Conservation (phyloP, 179 eudicot species). For the Silene noctiflora region DNA sequence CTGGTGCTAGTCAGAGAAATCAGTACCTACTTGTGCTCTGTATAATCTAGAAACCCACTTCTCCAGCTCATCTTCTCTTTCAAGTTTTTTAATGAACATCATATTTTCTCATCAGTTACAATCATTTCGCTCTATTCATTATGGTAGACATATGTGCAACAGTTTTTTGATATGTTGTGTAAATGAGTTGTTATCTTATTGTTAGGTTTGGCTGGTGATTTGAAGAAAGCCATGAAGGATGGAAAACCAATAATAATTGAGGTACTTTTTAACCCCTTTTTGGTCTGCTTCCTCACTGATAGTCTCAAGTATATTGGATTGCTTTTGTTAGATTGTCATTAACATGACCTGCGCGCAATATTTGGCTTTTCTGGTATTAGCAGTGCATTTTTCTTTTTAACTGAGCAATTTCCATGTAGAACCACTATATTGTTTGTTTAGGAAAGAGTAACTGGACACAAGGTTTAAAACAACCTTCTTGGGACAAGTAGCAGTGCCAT, state of each 20-base stretch:
- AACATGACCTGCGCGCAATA: not conserved
- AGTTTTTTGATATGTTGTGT: not conserved
- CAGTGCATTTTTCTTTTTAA: not conserved
- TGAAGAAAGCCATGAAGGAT: constrained; percentile 99
- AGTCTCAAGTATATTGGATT: not conserved
- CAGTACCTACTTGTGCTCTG: not conserved
- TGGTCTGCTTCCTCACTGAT: not conserved
- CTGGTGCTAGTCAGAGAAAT: constrained; percentile 7
- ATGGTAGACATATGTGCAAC: not conserved
- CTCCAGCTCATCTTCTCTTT: not conserved
- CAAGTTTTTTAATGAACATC: not conserved
- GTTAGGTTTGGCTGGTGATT: constrained; percentile 93
- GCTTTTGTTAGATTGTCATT: not conserved
- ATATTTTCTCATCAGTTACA: not conserved
- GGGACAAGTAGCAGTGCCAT: not conserved
- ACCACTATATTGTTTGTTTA: not conserved
- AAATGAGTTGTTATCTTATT: constrained; percentile 1
- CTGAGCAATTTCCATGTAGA: not conserved
- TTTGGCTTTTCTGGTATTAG: not conserved
- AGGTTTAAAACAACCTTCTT: not conserved
- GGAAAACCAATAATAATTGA: constrained; percentile 98
- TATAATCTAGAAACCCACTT: not conserved
- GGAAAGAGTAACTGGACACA: not conserved
- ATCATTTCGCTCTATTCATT: not conserved
- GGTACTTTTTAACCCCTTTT: constrained; percentile 36